phyloP scores from a whole-genome alignment of 192 early-diverging fungal genomes.

The Linnemannia zychae region DNA sequence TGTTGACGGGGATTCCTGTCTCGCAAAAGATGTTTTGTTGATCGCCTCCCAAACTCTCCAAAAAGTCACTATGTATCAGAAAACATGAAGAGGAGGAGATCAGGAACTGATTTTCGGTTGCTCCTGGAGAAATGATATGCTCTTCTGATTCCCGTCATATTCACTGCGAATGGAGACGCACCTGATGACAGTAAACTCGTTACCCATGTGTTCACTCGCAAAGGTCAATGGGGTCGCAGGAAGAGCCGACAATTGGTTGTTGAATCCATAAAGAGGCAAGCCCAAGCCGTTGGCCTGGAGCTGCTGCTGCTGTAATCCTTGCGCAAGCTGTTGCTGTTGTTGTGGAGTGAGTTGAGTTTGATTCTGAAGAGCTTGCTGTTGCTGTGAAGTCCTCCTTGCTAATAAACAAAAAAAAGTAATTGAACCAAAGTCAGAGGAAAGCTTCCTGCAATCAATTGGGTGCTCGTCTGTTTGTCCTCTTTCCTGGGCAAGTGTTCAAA shows the following conservation, averaged over 20 bases:
- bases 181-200: slow-evolving; percentile 85
- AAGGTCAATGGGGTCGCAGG: slow-evolving; percentile 75
- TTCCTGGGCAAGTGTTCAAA: neutral
- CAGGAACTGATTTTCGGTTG: neutral
- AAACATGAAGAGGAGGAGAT: neutral
- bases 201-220: slow-evolving; percentile 82
- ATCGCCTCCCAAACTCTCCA: slow-evolving; percentile 64
- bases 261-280: slow-evolving; percentile 53
- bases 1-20: slow-evolving; percentile 60
- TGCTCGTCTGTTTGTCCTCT: too few relatives aligned
- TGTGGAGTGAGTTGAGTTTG: slow-evolving; percentile 25
- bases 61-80: slow-evolving; percentile 66
- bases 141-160: neutral
- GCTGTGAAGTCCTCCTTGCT: slow-evolving; percentile 36
- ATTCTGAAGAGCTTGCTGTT: slow-evolving; percentile 17
- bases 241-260: slow-evolving; percentile 45
- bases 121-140: neutral
- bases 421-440: neutral
- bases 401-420: neutral
- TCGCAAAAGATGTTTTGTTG: slow-evolving; percentile 38
- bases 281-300: slow-evolving; percentile 40
- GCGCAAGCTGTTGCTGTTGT: slow-evolving; percentile 20
- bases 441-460: neutral
- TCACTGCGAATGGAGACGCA: slow-evolving; percentile 9
- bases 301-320: slow-evolving; percentile 24